These are phyloP conservation scores for Acrocalymma vagum DNA, from an alignment of 2,329 filamentous ascomycete species.

Conservation along the genomic window DNA sequence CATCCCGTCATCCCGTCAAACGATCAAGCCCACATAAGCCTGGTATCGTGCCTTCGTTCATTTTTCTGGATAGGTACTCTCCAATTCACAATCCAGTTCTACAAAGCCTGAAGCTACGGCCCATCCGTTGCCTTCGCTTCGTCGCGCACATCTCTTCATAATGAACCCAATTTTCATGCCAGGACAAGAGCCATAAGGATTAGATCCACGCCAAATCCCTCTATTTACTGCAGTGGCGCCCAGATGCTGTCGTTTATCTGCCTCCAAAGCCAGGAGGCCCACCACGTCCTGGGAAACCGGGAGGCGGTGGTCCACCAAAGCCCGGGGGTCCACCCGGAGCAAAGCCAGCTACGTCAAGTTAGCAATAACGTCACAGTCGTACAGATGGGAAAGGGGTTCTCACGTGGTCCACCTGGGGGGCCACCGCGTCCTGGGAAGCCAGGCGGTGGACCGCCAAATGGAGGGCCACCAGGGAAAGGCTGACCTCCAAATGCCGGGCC, in stretches of 20 bases:
- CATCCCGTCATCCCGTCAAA: too few relatives aligned
- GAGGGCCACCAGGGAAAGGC: slow-evolving; percentile 47
- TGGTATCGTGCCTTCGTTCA: too few relatives aligned
- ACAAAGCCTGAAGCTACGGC: too few relatives aligned
- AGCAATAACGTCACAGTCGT: slow-evolving; percentile 17
- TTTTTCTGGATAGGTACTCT: too few relatives aligned
- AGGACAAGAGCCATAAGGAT: too few relatives aligned
- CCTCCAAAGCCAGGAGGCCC: slow-evolving; percentile 38
- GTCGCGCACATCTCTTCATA: too few relatives aligned
- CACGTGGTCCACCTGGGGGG: slow-evolving; percentile 49
- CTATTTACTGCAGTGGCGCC: neutral
- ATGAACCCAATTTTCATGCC: too few relatives aligned
- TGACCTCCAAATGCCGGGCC: slow-evolving; percentile 67
- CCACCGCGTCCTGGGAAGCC: slow-evolving; percentile 44
- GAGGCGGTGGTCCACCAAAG: slow-evolving; percentile 47
- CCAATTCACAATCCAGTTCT: too few relatives aligned
- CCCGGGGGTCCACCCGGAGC: slow-evolving; percentile 59
- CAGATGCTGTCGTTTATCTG: slow-evolving; percentile 24
- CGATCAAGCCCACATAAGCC: too few relatives aligned
- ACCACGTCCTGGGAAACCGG: slow-evolving; percentile 33
- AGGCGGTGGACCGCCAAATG: slow-evolving; percentile 44
- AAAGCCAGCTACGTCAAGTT: slow-evolving; percentile 41
- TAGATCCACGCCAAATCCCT: too few relatives aligned
- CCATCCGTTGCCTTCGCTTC: too few relatives aligned
- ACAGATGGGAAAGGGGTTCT: slow-evolving; percentile 16